A percentile compares a stretch with the other conserved stretches of the same genome.
phyloP scores from a whole-genome alignment of 192 early-diverging fungal genomes.

The Umbelopsis isabellina region DNA sequence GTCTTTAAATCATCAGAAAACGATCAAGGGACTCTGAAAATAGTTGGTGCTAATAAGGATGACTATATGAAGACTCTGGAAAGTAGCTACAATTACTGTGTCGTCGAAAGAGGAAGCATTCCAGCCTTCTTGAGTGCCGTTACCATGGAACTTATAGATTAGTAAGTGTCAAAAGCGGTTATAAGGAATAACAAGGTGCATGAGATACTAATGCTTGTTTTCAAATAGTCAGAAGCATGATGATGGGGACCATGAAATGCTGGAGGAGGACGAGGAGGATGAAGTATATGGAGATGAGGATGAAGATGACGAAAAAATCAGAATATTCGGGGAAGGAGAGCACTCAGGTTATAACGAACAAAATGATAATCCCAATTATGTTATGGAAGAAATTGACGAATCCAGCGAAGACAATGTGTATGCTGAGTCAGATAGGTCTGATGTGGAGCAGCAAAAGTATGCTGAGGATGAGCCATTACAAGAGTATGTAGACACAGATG shows the following conservation, averaged over 20 bases:
- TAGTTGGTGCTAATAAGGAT: slow-evolving; percentile 71
- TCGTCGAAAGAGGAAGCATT: slow-evolving; percentile 72
- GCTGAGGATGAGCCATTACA: neutral
- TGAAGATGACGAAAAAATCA: neutral
- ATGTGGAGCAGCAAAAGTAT: neutral
- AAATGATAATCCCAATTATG: neutral
- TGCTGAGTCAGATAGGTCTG: neutral
- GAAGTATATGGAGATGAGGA: neutral
- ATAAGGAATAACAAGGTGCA: neutral
- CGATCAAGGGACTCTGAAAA: slow-evolving; percentile 67
- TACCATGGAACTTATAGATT: slow-evolving; percentile 69
- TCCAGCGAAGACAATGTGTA: neutral
- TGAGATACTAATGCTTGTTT: neutral
- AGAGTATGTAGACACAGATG: slow-evolving; percentile 6
- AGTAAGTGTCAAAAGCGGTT: slow-evolving; percentile 10
- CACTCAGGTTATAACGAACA: neutral
- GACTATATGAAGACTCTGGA: slow-evolving; percentile 58
- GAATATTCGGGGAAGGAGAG: neutral
- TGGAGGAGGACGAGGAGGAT: neutral
- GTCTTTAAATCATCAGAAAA: slow-evolving; percentile 69
- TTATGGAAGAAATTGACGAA: neutral
- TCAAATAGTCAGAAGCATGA: neutral
- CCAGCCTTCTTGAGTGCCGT: slow-evolving; percentile 82
- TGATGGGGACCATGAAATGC: slow-evolving; percentile 10
- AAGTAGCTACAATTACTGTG: slow-evolving; percentile 64